Percentiles rank a stretch among this genome's conserved stretches.
phyloP scores from a whole-genome alignment of 2,329 filamentous ascomycete species.

The Penicillium polonicum region DNA sequence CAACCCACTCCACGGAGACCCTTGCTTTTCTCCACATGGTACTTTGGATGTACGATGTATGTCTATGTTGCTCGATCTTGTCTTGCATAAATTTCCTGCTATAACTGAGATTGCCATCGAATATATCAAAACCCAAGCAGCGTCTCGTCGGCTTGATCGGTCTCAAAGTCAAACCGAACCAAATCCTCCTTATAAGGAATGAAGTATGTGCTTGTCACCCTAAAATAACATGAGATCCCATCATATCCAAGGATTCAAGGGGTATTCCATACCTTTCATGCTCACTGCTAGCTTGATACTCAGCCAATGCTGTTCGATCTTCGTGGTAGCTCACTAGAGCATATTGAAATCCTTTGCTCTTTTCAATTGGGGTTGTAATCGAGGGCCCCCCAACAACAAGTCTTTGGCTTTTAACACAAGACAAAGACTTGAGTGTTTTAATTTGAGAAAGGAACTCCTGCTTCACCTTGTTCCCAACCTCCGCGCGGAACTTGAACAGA shows the following conservation, averaged over 20 bases:
- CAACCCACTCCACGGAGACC: not conserved
- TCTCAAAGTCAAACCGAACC: constrained; percentile 55
- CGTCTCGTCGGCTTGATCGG: constrained; percentile 36
- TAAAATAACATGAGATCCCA: constrained; percentile 20
- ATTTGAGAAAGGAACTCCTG: constrained; percentile 49
- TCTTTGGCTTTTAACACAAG: constrained; percentile 50
- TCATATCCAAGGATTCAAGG: not conserved
- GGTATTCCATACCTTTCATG: constrained; percentile 47
- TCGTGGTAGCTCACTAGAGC: constrained; percentile 55
- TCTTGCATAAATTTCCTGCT: not conserved
- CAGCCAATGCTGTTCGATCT: constrained; percentile 46
- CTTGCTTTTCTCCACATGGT: not conserved
- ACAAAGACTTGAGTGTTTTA: constrained; percentile 49
- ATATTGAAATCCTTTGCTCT: constrained; percentile 55
- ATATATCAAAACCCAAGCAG: constrained; percentile 16
- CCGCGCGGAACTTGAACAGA: constrained; percentile 51
- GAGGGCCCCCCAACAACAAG: constrained; percentile 55
- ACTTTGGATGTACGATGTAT: not conserved
- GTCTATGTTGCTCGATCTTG: too few relatives aligned
- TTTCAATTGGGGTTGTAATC: constrained; percentile 52
- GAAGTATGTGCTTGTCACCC: constrained; percentile 53
- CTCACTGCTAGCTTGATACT: constrained; percentile 55
- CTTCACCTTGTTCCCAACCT: constrained; percentile 46
- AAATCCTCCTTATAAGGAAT: constrained; percentile 57
- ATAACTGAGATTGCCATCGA: not conserved